Conservation (phyloP, 305 asterid genomes). For the Rubia balearica region DNA sequence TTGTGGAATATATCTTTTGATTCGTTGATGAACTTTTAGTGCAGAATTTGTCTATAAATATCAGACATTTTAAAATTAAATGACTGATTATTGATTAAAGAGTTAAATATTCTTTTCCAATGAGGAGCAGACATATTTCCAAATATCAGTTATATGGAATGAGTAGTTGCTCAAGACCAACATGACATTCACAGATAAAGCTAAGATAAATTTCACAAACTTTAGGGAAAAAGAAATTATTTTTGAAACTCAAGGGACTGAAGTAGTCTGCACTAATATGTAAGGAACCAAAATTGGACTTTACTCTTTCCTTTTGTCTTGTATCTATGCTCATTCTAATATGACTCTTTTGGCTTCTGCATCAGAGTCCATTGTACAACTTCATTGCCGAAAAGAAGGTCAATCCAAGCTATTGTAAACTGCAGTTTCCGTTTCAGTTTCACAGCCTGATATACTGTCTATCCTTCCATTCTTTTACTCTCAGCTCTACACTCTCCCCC, state of each 20-base stretch:
- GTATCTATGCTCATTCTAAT: conserved; percentile 13
- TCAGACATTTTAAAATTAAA: not conserved
- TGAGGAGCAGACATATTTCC: not conserved
- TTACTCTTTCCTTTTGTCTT: not conserved
- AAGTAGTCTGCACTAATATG: not conserved
- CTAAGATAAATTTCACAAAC: not conserved
- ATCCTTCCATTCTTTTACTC: conserved; percentile 6
- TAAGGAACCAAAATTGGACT: not conserved
- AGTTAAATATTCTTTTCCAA: not conserved
- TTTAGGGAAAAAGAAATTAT: not conserved
- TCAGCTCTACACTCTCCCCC: conserved; percentile 19
- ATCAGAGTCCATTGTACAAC: conserved; percentile 93
- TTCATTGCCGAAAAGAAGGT: conserved; percentile 73
- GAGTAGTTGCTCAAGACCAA: not conserved
- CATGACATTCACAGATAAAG: not conserved
- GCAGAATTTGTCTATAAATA: not conserved
- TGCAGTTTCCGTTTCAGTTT: conserved; percentile 15
- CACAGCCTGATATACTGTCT: conserved; percentile 18
- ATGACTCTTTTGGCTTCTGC: conserved; percentile 20
- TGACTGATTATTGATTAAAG: not conserved
- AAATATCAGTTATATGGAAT: not conserved
- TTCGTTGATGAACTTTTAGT: not conserved
- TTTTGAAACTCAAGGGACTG: not conserved
- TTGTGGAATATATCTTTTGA: not conserved
- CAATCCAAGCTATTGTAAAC: conserved; percentile 18